A percentile compares a stretch with the other conserved stretches of the same genome.
Conservation (phyloP, 140 eudicot species). For the Erigeron philadelphicus region DNA sequence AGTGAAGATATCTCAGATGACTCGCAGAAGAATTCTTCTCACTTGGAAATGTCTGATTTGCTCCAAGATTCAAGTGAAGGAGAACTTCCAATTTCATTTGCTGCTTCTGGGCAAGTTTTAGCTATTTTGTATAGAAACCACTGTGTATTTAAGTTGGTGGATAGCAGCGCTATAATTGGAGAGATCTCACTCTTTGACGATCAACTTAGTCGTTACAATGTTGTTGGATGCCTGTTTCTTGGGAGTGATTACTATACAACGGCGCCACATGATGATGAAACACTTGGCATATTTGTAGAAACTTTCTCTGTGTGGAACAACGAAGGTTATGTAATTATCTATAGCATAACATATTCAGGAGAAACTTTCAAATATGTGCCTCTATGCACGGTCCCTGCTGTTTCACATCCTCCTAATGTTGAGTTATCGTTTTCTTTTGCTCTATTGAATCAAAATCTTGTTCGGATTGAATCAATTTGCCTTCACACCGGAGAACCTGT, state of each 20-base stretch:
- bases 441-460: slow-evolving; percentile 43
- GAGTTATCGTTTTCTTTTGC: slow-evolving; percentile 49
- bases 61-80: slow-evolving; percentile 43
- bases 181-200: slow-evolving; percentile 48
- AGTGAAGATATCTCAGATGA: slow-evolving; percentile 35
- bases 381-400: slow-evolving; percentile 48
- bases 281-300: slow-evolving; percentile 29
- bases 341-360: slow-evolving; percentile 53
- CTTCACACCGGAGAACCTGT: slow-evolving; percentile 42
- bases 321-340: slow-evolving; percentile 54
- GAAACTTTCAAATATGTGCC: slow-evolving; percentile 44
- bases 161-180: slow-evolving; percentile 53
- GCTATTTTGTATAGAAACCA: slow-evolving; percentile 49
- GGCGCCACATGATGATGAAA: slow-evolving; percentile 20
- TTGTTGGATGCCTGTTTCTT: slow-evolving; percentile 69
- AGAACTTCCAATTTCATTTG: slow-evolving; percentile 51
- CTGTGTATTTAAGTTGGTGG: slow-evolving; percentile 60
- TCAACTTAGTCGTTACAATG: slow-evolving; percentile 40
- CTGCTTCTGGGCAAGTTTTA: slow-evolving; percentile 57
- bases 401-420: slow-evolving; percentile 40
- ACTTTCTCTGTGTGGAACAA: slow-evolving; percentile 72
- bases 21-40: slow-evolving; percentile 32
- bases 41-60: slow-evolving; percentile 35
- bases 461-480: slow-evolving; percentile 66
- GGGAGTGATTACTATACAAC: slow-evolving; percentile 29